These are phyloP conservation scores for Musa schizocarpa DNA, from an alignment of 176 grass and related monocot species.

Conservation along the genomic window DNA sequence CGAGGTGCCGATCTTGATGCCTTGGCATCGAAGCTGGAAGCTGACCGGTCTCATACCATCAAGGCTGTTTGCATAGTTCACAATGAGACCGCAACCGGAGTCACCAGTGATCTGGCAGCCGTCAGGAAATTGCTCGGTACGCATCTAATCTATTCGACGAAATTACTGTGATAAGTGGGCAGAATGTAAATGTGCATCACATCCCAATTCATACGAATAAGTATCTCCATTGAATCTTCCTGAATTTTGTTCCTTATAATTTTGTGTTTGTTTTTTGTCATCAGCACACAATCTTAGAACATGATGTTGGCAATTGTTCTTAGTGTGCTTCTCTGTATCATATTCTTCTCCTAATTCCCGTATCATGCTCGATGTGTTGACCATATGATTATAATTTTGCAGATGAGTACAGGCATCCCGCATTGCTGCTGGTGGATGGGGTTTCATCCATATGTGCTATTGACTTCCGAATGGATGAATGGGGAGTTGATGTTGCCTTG, in stretches of 20 bases:
- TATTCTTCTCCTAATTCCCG: too few species aligned
- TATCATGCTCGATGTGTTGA: background rate
- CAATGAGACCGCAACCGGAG: slow-evolving; percentile 98
- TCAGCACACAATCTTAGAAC: too few species aligned
- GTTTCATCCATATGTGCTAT: slow-evolving; percentile 93
- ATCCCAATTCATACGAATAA: too few species aligned
- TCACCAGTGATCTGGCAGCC: slow-evolving; percentile 73
- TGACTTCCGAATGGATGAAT: slow-evolving; percentile 94
- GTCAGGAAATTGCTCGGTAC: slow-evolving; percentile 62
- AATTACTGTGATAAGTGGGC: background rate
- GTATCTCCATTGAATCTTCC: too few species aligned
- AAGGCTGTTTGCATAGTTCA: slow-evolving; percentile 96
- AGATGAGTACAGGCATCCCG: slow-evolving; percentile 64
- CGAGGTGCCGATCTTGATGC: slow-evolving; percentile 56
- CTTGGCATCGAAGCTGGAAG: slow-evolving; percentile 45
- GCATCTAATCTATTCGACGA: background rate
- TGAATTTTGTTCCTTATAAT: too few species aligned
- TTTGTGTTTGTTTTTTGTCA: too few species aligned
- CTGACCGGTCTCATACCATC: slow-evolving; percentile 48
- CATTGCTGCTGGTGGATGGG: slow-evolving; percentile 74
- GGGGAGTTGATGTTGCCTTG: slow-evolving; percentile 94
- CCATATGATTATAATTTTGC: background rate
- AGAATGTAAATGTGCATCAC: background rate
- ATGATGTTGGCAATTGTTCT: too few species aligned
- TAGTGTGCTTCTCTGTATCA: too few species aligned